phyloP scores from a whole-genome alignment of 306 rosid genomes.

The Pterocarpus santalinus region DNA sequence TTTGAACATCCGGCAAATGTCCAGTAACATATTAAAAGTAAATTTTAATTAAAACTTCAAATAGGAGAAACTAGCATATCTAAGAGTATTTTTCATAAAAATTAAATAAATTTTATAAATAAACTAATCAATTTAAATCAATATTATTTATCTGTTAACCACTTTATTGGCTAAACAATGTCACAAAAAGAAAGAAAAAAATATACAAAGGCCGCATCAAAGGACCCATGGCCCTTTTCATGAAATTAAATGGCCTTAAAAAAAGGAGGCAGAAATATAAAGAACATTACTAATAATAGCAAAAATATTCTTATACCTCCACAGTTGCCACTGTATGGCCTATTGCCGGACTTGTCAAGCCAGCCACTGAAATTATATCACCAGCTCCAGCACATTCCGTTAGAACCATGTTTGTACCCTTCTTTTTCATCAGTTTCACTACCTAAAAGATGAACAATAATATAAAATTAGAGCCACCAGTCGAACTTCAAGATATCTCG shows the following conservation, averaged over 20 bases:
- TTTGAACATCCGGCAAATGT: conserved; percentile 10
- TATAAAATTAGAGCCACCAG: conserved; percentile 25
- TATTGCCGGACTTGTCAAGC: conserved; percentile 82
- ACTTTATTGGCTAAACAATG: conserved; percentile 6
- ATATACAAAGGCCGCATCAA: conserved; percentile 13
- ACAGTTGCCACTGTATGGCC: conserved; percentile 89
- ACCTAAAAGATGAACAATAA: conserved; percentile 61
- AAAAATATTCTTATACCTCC: conserved; percentile 61
- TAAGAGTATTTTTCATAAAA: conserved; percentile 5
- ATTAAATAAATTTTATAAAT: neutral
- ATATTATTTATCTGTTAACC: neutral
- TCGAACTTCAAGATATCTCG: conserved; percentile 29
- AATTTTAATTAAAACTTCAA: neutral
- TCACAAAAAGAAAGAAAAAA: neutral
- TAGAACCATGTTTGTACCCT: conserved; percentile 79
- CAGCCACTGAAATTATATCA: conserved; percentile 94
- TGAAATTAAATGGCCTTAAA: neutral
- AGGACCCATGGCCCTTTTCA: conserved; percentile 3
- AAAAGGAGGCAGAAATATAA: neutral
- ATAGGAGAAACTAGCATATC: neutral
- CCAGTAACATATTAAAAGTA: neutral
- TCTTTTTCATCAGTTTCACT: conserved; percentile 90
- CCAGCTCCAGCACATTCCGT: conserved; percentile 96
- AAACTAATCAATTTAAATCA: conserved; percentile 9
- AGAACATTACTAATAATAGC: neutral